A percentile compares a stretch with the other conserved stretches of the same genome.
These are phyloP conservation scores for Typha latifolia DNA, from an alignment of 176 grass and related monocot species.

Conservation along the genomic window DNA sequence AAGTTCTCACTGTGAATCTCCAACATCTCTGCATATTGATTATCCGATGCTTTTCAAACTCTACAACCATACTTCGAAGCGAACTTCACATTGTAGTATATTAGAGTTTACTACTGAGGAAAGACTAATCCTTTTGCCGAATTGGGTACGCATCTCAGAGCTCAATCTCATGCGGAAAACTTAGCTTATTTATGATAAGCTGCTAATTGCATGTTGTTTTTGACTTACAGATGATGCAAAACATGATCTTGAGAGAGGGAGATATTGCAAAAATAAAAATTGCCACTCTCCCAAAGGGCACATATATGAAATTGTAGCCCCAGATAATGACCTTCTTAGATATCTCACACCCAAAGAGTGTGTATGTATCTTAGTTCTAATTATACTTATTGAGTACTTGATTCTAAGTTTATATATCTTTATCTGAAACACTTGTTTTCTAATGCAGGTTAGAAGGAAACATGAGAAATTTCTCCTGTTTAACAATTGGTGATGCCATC, in stretches of 20 bases:
- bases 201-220: not conserved
- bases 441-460: constrained; percentile 1
- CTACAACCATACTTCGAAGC: not conserved
- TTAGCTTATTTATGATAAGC: not conserved
- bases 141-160: constrained; percentile 12
- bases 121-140: constrained; percentile 17
- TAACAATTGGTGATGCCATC: constrained; percentile 7
- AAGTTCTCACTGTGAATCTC: not conserved
- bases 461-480: constrained; percentile 15
- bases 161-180: not conserved
- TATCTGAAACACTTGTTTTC: not conserved
- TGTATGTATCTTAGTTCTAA: constrained; percentile 3
- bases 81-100: constrained; percentile 20
- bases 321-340: constrained; percentile 14
- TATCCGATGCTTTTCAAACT: constrained; percentile 23
- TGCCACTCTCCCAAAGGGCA: constrained; percentile 10
- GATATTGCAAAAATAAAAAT: constrained; percentile 7
- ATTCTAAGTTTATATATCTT: not conserved
- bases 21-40: constrained; percentile 17
- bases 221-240: constrained; percentile 9
- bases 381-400: not conserved
- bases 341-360: constrained; percentile 9
- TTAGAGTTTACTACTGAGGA: constrained; percentile 15
- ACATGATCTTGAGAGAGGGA: constrained; percentile 16
- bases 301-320: constrained; percentile 15